A percentile compares a stretch with the other conserved stretches of the same genome.
Evolutionary conservation across 768 basidiomycete species (phyloP).

Genomic region (Lactifluus rugatus): DNA sequence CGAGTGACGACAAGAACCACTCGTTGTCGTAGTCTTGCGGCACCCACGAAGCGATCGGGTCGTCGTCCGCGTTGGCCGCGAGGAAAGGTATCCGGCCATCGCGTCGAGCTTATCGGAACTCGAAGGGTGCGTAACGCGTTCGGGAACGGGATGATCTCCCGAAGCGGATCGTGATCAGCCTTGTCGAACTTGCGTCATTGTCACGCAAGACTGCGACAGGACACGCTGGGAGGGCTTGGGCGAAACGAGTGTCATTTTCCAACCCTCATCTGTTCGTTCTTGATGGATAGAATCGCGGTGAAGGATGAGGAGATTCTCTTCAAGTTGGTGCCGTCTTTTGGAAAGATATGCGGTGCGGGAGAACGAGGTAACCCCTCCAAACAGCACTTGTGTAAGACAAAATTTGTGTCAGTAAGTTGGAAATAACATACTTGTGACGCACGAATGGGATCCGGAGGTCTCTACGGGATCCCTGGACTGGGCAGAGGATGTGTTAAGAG

Average conservation of each 20-base stretch:
- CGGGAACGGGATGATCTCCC: conserved; percentile 47
- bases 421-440: not conserved
- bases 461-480: conserved; percentile 41
- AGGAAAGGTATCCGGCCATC: conserved; percentile 67
- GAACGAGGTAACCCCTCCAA: conserved; percentile 44
- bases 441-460: conserved; percentile 31
- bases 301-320: conserved; percentile 43
- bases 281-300: conserved; percentile 40
- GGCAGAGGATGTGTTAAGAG: not conserved
- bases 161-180: conserved; percentile 52
- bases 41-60: conserved; percentile 65
- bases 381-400: conserved; percentile 29
- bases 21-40: conserved; percentile 46
- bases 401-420: not conserved
- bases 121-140: conserved; percentile 44
- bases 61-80: conserved; percentile 70
- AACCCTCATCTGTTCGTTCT: too few species aligned
- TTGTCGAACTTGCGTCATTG: conserved; percentile 50
- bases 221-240: conserved; percentile 35
- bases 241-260: too few species aligned
- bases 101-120: conserved; percentile 51
- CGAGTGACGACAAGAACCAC: conserved; percentile 55
- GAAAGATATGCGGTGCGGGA: conserved; percentile 63
- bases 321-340: conserved; percentile 64
- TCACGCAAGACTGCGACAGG: conserved; percentile 40